phyloP scores from a whole-genome alignment of 495 filamentous ascomycete genomes.

The Penicillium herquei region DNA sequence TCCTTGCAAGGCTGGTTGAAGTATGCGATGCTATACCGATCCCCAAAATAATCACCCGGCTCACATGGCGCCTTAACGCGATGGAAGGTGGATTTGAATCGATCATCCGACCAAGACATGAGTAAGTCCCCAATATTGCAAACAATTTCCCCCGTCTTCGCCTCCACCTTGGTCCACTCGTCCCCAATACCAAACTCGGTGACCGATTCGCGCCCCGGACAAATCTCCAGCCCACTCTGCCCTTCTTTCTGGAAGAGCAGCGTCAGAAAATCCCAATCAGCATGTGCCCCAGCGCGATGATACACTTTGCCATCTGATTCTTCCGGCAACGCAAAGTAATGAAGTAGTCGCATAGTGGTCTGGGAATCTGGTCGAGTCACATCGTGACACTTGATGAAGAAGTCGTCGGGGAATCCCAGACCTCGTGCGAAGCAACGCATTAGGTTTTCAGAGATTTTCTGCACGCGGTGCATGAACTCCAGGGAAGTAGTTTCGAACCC shows the following conservation, averaged over 20 bases:
- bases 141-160: constrained; percentile 56
- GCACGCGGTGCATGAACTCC: constrained; percentile 54
- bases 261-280: constrained; percentile 63
- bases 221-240: constrained; percentile 64
- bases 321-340: constrained; percentile 52
- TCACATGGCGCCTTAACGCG: constrained; percentile 58
- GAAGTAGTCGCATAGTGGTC: constrained; percentile 57
- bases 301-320: constrained; percentile 45
- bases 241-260: constrained; percentile 64
- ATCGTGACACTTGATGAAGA: constrained; percentile 57
- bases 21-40: constrained; percentile 62
- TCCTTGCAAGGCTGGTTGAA: constrained; percentile 65
- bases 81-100: constrained; percentile 66
- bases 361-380: constrained; percentile 47
- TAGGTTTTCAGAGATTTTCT: constrained; percentile 53
- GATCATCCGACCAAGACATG: constrained; percentile 69
- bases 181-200: constrained; percentile 60
- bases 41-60: constrained; percentile 52
- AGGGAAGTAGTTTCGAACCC: constrained; percentile 45
- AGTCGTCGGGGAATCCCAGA: constrained; percentile 53
- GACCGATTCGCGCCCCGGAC: constrained; percentile 60
- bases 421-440: constrained; percentile 61
- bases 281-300: constrained; percentile 63
- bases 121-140: constrained; percentile 69
- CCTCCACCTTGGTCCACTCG: constrained; percentile 61